Percentiles rank a stretch among this genome's conserved stretches.
Evolutionary conservation across 805 yeast species (phyloP).

Genomic region (Schizosaccharomyces lindneri): DNA sequence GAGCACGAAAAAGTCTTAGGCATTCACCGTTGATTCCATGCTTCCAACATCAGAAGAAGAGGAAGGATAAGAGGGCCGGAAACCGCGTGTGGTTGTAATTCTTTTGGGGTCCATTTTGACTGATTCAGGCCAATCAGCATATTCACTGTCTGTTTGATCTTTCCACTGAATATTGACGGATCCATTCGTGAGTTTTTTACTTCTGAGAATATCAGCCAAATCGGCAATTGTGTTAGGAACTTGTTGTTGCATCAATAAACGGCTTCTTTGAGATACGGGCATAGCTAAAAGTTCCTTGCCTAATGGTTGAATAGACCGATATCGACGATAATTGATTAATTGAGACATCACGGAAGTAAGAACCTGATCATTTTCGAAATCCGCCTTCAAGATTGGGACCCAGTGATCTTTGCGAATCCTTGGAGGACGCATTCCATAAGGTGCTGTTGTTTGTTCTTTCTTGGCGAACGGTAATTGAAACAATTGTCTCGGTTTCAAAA

Average conservation of each 20-base stretch:
- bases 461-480: neutral
- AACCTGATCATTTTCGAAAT: neutral
- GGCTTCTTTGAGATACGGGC: neutral
- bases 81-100: neutral
- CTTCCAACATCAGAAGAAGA: too few relatives aligned
- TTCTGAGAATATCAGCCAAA: neutral
- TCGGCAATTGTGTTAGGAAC: neutral
- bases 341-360: neutral
- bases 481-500: neutral
- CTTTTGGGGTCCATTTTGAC: neutral
- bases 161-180: neutral
- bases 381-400: neutral
- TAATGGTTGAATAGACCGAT: neutral
- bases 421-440: neutral
- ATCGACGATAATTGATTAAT: neutral
- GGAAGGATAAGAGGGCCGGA: neutral
- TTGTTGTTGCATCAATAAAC: neutral
- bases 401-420: neutral
- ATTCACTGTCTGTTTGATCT: neutral
- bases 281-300: neutral
- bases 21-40: too few relatives aligned
- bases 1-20: too few relatives aligned
- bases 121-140: neutral
- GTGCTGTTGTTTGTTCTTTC: neutral
- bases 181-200: neutral